A percentile compares a stretch with the other conserved stretches of the same genome.
These are phyloP conservation scores for Fermentozyma sake DNA, from an alignment of 1,139 yeast genomes.

Conservation along the genomic window DNA sequence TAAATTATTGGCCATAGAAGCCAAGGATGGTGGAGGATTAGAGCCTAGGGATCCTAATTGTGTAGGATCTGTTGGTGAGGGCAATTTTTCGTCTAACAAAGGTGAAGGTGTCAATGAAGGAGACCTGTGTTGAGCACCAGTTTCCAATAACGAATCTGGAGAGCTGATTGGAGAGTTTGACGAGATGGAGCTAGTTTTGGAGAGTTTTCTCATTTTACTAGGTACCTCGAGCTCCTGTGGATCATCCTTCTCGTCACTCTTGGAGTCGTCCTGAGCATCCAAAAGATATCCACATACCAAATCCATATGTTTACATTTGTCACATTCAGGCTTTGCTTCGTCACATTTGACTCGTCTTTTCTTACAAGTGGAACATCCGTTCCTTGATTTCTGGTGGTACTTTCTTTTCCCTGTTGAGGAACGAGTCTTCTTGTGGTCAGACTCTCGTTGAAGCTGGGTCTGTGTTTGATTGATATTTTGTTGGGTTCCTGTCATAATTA, in stretches of 20 bases:
- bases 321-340: constrained; percentile 75
- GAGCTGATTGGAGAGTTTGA: too few relatives aligned
- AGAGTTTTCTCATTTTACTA: too few relatives aligned
- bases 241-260: too few relatives aligned
- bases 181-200: too few relatives aligned
- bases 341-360: constrained; percentile 89
- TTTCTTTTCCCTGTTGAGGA: constrained; percentile 52
- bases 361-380: constrained; percentile 88
- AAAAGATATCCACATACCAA: constrained; percentile 60
- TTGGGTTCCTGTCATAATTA: too few relatives aligned
- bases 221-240: not conserved
- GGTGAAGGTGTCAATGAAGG: constrained; percentile 13
- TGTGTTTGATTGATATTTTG: too few relatives aligned
- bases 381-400: constrained; percentile 81
- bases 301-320: constrained; percentile 73
- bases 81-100: constrained; percentile 1
- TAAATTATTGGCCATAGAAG: constrained; percentile 10
- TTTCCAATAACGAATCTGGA: too few relatives aligned
- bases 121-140: constrained; percentile 11
- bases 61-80: constrained; percentile 3
- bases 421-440: too few relatives aligned
- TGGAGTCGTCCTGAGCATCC: constrained; percentile 8
- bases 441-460: too few relatives aligned
- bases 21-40: constrained; percentile 2
- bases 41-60: constrained; percentile 4